Conservation (phyloP, 176 grass and related monocot genomes). For the Carex kokanica region DNA sequence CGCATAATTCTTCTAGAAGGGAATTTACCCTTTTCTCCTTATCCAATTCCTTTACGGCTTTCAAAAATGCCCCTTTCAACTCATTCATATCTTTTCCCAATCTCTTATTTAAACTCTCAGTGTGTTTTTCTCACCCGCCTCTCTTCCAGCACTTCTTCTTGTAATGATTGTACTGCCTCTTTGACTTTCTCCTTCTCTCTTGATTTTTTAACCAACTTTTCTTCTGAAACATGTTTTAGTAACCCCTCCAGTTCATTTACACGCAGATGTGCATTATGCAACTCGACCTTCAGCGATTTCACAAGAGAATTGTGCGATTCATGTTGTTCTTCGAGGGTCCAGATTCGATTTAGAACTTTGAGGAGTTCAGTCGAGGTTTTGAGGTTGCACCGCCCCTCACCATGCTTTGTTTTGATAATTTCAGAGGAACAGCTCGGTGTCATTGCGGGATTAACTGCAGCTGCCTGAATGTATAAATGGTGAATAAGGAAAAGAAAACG, state of each 20-base stretch:
- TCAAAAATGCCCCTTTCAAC: constrained; percentile 61
- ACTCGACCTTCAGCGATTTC: constrained; percentile 75
- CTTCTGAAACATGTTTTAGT: constrained; percentile 53
- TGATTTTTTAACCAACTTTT: constrained; percentile 61
- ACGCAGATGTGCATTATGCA: constrained; percentile 50
- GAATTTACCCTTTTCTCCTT: constrained; percentile 66
- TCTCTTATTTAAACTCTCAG: constrained; percentile 72
- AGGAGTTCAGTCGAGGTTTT: constrained; percentile 92
- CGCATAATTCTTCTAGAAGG: constrained; percentile 72
- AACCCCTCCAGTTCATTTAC: constrained; percentile 83
- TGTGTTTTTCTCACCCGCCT: constrained; percentile 67
- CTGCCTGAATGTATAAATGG: constrained; percentile 44
- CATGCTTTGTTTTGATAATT: constrained; percentile 51
- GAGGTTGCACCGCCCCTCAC: constrained; percentile 49
- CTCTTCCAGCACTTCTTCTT: constrained; percentile 81
- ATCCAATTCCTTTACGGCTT: constrained; percentile 66
- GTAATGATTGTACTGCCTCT: constrained; percentile 50
- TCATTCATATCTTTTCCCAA: constrained; percentile 74
- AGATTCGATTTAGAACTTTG: constrained; percentile 97
- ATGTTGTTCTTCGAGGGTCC: constrained; percentile 98
- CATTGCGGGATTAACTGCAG: constrained; percentile 49
- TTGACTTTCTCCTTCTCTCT: constrained; percentile 80
- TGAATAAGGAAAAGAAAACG: not conserved
- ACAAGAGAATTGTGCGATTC: constrained; percentile 53
- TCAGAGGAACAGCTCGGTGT: constrained; percentile 60